Evolutionary conservation across 345 rosid species (phyloP).

Genomic region (Acer campestre): DNA sequence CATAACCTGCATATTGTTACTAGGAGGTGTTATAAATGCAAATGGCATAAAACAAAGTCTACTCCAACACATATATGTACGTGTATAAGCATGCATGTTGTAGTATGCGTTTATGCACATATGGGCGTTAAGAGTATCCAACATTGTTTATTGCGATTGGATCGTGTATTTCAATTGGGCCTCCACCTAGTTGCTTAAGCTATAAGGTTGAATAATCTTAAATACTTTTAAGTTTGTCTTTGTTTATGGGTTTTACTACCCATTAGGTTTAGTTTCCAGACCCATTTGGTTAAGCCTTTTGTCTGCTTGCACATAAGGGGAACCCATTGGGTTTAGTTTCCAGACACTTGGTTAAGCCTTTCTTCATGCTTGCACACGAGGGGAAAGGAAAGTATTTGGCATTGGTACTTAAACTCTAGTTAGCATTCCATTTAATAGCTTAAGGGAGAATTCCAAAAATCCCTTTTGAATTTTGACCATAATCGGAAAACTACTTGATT

Average conservation of each 20-base stretch:
- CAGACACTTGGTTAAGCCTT: background rate
- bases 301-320: background rate
- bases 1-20: conserved; percentile 75
- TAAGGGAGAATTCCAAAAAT: background rate
- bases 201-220: background rate
- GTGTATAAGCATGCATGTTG: background rate
- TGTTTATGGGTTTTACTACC: background rate
- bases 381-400: background rate
- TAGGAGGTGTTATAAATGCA: background rate
- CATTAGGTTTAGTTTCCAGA: background rate
- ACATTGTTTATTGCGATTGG: background rate
- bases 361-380: background rate
- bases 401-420: background rate
- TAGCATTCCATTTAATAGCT: background rate
- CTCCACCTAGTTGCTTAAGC: background rate
- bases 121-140: background rate
- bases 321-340: background rate
- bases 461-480: background rate
- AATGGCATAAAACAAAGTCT: background rate
- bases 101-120: background rate
- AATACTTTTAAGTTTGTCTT: background rate
- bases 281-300: background rate
- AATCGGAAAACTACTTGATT: background rate
- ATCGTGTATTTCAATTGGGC: background rate
- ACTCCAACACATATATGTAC: background rate